Evolutionary conservation across 2,329 filamentous ascomycete genomes (phyloP), one percentile per base, ranked within the genome.

Genomic region (Hysterium pulicare): DNA sequence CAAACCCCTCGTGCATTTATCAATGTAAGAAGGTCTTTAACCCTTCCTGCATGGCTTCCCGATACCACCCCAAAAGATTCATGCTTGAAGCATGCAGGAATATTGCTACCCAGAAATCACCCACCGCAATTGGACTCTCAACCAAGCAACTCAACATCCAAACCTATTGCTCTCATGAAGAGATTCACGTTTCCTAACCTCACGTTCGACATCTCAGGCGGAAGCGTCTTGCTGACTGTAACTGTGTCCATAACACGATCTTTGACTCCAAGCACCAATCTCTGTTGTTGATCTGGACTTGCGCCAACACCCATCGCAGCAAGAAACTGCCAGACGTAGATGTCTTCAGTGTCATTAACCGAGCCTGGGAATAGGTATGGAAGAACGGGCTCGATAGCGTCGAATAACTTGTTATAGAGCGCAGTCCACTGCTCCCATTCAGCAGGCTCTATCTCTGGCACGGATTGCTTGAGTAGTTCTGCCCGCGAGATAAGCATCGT

Each of bases 201-300:
- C 62, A 88, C 83, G 46, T 82, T 82, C 10, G 87, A 84, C 82
- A 97, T 88, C 44, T 93, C 86, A 13, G 84, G 78, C 15, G 93
- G 91, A 24, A 98, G 75, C 1, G 88, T 91, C 76, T 95, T 96
- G 58, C 88, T 86, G 40, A 95, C 81, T 22, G 79, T 75, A 9
- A 98, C 89, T 0, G 93, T 97, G 63, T 95, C 90, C 81, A 97
- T 94, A 45, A 98, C 93, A 41, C 91, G 85, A 59, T 98, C 93
- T 79, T 97, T 98, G 55, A 98, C 93, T 31, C 90, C 90, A 58
- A 96, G 80, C 8, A 98, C 93, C 42, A 98, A 77, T 44, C 90
- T 81, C 65, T 95, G 91, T 68, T 98, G 93, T 70, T 98, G 93
- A 54, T 96, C 90, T 11, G 90, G 89, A 61, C 82, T 90, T 24